Evolutionary conservation across 129 eudicot species (phyloP), one percentile per base, ranked within the genome.

Genomic region (Flaveria linearis): DNA sequence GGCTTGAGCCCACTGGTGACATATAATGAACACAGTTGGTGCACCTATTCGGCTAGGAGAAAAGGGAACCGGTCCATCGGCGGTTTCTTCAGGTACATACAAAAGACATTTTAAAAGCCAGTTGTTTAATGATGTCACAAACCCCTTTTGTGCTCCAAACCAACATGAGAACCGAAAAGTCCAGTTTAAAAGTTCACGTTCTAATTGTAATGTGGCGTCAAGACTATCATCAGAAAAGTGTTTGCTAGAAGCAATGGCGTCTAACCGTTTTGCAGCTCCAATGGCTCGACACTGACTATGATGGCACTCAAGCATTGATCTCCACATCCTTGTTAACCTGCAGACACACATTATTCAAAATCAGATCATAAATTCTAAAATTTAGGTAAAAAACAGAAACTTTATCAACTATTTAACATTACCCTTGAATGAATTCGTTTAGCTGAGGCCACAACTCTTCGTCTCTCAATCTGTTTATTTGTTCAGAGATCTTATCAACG

Each of bases 371-470:
- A 18, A 18, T 67, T 51, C n/a, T 42, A 53, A 43, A n/a, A 72
- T 72, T 52, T 33, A 10, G 10, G 3, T 17, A 23, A 51, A 11
- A 33, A 62, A 9, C 20, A 13, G 15, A 26, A 58, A 9, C 12
- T 58, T 58, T 58, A 58, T 58, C 12, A 33, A 17, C 11, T 50
- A 39, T n/a, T 36, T 78, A 65, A 81, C 87, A 11, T 89, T 63
- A 95, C 99, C 96, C 99, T 68, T 91, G 92, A 76, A 95, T 89
- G 82, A 91, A 85, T 71, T 84, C 91, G 69, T 81, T 86, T 42
- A 91, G 85, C 71, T 89, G 96, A 1, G 96, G 99, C 99, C 99
- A 95, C 85, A 95, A 85, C 74, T 95, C 99, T 49, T 88, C 94
- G 52, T 95, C 97, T 73, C 99, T 85, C 75, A 91, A 78, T 73